Percentiles rank a stretch among this genome's conserved stretches.
These are phyloP conservation scores for Globisporangium acanthophoron DNA, from an alignment of 352 stramenopile genomes.

Conservation along the genomic window DNA sequence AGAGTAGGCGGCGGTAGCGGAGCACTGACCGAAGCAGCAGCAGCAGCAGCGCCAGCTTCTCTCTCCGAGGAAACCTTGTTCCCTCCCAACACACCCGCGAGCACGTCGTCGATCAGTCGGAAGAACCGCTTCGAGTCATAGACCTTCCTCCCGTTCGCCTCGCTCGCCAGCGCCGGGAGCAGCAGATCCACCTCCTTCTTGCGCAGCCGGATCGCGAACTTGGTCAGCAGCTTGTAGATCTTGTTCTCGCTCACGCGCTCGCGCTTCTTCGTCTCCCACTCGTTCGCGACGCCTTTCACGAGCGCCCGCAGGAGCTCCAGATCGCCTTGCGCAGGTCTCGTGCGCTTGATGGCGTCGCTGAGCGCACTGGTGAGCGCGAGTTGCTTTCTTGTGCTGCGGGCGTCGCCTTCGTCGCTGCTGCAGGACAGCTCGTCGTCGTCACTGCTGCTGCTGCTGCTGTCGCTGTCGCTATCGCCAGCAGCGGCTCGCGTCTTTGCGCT, in stretches of 20 bases:
- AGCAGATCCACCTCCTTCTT: constrained; percentile 48
- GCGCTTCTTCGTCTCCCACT: constrained; percentile 19
- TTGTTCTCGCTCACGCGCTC: constrained; percentile 42
- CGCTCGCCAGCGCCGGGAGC: constrained; percentile 27
- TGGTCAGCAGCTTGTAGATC: constrained; percentile 55
- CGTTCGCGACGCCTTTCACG: constrained; percentile 8
- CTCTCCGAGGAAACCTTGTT: constrained; percentile 7
- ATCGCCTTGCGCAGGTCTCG: constrained; percentile 27
- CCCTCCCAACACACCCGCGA: constrained; percentile 16
- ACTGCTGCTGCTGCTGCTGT: constrained; percentile 22
- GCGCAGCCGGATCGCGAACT: constrained; percentile 33
- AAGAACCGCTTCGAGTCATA: constrained; percentile 27
- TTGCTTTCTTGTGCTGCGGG: constrained; percentile 20
- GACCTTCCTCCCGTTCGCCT: constrained; percentile 19
- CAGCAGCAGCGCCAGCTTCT: neutral
- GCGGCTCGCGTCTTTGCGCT: constrained; percentile 21
- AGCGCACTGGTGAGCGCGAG: constrained; percentile 24
- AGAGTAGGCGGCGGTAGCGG: constrained; percentile 3
- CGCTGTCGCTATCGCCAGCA: constrained; percentile 7
- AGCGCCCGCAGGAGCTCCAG: constrained; percentile 29
- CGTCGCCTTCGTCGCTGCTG: constrained; percentile 41
- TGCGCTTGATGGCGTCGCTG: constrained; percentile 28
- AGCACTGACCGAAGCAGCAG: neutral
- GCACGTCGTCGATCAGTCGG: constrained; percentile 25
- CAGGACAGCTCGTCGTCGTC: constrained; percentile 32